A percentile compares a stretch with the other conserved stretches of the same genome.
phyloP scores from a whole-genome alignment of 2,329 filamentous ascomycete genomes.

The Xylaria sp. region DNA sequence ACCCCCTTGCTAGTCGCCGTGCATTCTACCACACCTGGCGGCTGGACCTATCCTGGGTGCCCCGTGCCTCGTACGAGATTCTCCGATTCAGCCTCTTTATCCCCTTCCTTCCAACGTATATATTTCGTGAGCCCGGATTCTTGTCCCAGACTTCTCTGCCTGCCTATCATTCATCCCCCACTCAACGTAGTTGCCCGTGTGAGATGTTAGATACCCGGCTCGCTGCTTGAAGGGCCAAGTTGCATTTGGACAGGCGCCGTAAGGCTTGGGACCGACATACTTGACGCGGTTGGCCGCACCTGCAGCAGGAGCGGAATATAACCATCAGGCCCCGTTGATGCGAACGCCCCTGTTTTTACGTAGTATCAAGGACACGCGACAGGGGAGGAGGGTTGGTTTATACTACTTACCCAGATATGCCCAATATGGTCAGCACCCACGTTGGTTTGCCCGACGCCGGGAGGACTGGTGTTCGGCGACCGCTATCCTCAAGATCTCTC shows the following conservation, averaged over 20 bases:
- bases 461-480: neutral
- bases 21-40: slow-evolving; percentile 26
- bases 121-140: slow-evolving; percentile 3
- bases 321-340: slow-evolving; percentile 7
- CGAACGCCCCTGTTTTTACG: slow-evolving; percentile 7
- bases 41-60: slow-evolving; percentile 2
- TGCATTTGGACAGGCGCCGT: slow-evolving; percentile 1
- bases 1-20: slow-evolving; percentile 14
- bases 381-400: neutral
- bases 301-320: slow-evolving; percentile 13
- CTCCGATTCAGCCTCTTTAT: slow-evolving; percentile 12
- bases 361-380: neutral
- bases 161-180: slow-evolving; percentile 13
- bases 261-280: slow-evolving; percentile 14
- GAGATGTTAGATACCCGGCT: slow-evolving; percentile 19
- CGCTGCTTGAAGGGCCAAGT: slow-evolving; percentile 12
- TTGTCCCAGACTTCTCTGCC: slow-evolving; percentile 8
- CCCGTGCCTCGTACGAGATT: neutral
- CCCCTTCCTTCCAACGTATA: neutral
- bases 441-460: neutral
- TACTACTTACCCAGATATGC: neutral
- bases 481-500: neutral
- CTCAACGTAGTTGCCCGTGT: slow-evolving; percentile 12
- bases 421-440: neutral
- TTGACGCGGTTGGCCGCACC: slow-evolving; percentile 7